Percentiles rank a stretch among this genome's conserved stretches.
These are phyloP conservation scores for Truncatella angustata DNA, from an alignment of 2,329 filamentous ascomycete species.

Conservation along the genomic window DNA sequence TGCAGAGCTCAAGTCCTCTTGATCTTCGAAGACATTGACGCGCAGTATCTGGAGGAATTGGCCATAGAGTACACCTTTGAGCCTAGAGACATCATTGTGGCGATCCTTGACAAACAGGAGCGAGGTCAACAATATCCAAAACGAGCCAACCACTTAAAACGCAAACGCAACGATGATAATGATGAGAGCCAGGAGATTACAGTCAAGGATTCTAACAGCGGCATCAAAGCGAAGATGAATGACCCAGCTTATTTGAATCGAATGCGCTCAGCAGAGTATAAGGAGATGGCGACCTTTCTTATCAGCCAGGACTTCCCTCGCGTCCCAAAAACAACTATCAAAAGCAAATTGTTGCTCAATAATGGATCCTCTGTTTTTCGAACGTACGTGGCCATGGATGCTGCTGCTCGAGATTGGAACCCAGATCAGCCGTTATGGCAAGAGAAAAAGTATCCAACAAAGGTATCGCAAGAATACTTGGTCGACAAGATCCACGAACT, in stretches of 20 bases:
- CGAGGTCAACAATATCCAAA: conserved; percentile 36
- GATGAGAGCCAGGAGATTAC: conserved; percentile 15
- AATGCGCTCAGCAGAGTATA: conserved; percentile 14
- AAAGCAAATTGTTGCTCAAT: conserved; percentile 18
- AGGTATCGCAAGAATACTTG: conserved; percentile 14
- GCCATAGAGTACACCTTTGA: conserved; percentile 26
- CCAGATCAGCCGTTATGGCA: conserved; percentile 17
- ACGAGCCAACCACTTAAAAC: conserved; percentile 30
- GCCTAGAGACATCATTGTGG: conserved; percentile 30
- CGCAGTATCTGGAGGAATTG: conserved; percentile 31
- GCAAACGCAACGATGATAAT: conserved; percentile 25
- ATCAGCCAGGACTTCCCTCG: conserved; percentile 35
- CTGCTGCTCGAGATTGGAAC: conserved; percentile 19
- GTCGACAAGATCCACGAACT: conserved; percentile 16
- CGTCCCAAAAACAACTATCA: conserved; percentile 24
- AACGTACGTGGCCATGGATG: conserved; percentile 33
- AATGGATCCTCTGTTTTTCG: conserved; percentile 31
- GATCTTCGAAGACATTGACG: conserved; percentile 47
- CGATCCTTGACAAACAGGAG: conserved; percentile 40
- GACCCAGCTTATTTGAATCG: conserved; percentile 8
- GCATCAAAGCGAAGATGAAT: conserved; percentile 18
- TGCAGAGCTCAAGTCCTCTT: conserved; percentile 29
- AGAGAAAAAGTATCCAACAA: conserved; percentile 28
- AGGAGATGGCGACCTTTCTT: conserved; percentile 20
- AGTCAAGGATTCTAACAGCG: conserved; percentile 7